These are phyloP conservation scores for Rhynchosporium agropyri DNA, from an alignment of 2,329 filamentous ascomycete genomes.

Conservation along the genomic window DNA sequence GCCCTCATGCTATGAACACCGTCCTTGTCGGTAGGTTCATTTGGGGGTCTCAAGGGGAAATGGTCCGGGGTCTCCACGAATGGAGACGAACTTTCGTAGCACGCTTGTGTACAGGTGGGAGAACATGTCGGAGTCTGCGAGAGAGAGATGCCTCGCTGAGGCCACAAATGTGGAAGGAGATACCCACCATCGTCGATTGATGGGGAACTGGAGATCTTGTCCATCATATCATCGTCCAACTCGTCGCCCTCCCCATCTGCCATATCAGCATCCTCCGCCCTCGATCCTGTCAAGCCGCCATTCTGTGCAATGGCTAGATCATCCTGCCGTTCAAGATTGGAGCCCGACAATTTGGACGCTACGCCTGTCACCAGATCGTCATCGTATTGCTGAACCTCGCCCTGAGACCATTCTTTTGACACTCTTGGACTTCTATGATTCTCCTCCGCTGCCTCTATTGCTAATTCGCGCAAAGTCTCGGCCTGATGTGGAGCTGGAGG, in stretches of 20 bases:
- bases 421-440: constrained; percentile 65
- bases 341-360: constrained; percentile 45
- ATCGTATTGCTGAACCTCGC: constrained; percentile 39
- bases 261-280: constrained; percentile 62
- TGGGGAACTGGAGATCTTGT: constrained; percentile 97
- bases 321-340: constrained; percentile 54
- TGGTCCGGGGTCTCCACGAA: constrained; percentile 39
- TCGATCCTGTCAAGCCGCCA: constrained; percentile 53
- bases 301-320: constrained; percentile 63
- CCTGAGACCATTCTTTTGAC: constrained; percentile 54
- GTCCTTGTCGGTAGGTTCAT: constrained; percentile 33
- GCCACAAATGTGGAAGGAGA: constrained; percentile 40
- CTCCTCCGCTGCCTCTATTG: constrained; percentile 75
- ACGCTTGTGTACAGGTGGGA: constrained; percentile 40
- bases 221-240: constrained; percentile 88
- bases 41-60: constrained; percentile 34
- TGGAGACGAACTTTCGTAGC: constrained; percentile 41
- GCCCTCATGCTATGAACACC: constrained; percentile 31
- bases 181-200: constrained; percentile 99
- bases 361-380: constrained; percentile 49
- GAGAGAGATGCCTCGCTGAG: constrained; percentile 38
- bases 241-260: constrained; percentile 72
- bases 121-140: constrained; percentile 25
- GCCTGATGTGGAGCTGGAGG: constrained; percentile 74
- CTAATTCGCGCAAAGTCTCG: constrained; percentile 77